Conservation (phyloP, 169 alveolate genomes). For the Eimeria praecox region DNA sequence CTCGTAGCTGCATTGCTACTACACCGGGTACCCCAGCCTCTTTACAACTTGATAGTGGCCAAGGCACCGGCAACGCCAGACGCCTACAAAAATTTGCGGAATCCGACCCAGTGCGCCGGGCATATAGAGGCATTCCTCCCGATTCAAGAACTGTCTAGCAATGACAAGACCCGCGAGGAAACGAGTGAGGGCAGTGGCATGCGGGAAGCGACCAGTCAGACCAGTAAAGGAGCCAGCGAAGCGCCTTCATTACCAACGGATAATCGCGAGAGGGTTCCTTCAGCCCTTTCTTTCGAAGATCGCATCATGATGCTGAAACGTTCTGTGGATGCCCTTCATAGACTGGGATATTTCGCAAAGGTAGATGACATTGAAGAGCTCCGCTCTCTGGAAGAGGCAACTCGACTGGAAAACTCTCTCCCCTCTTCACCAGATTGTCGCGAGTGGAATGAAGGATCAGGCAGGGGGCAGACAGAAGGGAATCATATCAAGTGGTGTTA, state of each 20-base stretch:
- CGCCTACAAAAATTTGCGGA: slow-evolving; percentile 57
- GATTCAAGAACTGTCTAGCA: slow-evolving; percentile 7
- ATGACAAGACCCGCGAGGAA: not conserved
- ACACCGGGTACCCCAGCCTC: slow-evolving; percentile 33
- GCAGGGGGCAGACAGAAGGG: not conserved
- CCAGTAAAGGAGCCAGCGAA: not conserved
- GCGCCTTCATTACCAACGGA: not conserved
- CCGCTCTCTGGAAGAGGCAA: not conserved
- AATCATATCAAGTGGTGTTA: slow-evolving; percentile 2
- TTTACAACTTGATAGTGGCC: slow-evolving; percentile 44
- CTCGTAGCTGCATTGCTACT: slow-evolving; percentile 24
- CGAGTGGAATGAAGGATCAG: not conserved
- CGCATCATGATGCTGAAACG: slow-evolving; percentile 11
- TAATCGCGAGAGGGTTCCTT: not conserved
- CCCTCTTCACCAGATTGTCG: not conserved
- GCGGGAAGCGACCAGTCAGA: not conserved
- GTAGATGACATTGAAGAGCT: not conserved
- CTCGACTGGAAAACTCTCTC: not conserved
- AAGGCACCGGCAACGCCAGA: slow-evolving; percentile 28
- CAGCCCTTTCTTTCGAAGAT: slow-evolving; percentile 6
- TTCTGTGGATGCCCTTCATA: not conserved
- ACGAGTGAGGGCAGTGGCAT: not conserved
- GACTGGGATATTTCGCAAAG: not conserved
- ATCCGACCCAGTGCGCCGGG: slow-evolving; percentile 60
- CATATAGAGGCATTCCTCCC: slow-evolving; percentile 47